Base-by-base conservation (phyloP, 2,329 filamentous ascomycete genomes). In the Grosmannia penicillata region DNA sequence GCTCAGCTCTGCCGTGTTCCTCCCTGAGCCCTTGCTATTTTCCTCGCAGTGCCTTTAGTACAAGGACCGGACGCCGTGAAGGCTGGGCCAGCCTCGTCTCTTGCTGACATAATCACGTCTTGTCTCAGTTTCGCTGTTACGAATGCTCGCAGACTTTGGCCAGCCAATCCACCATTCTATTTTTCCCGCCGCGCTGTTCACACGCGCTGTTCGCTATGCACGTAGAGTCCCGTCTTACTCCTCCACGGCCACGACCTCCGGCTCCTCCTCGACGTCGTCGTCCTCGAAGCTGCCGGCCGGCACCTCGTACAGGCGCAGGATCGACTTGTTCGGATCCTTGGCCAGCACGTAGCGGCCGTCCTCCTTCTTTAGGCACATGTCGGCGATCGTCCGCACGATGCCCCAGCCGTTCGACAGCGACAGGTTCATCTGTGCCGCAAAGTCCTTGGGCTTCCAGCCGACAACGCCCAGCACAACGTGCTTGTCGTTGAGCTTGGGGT, bases 381-480 rank as follows among this genome's bases (percentile, higher is more conserved):
- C 91, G 51, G 85, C 84, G 54, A 98, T 95, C 36, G 91, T 98
- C 49, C 91, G 84, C 43, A 98, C 91, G 48, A 98, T 96, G 60
- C 91, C 91, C 91, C 91, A 98, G 46, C 91, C 91, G 63, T 98
- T 98, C 63, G 82, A 82, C 41, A 96, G 73, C 53, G 87, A 93
- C 53, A 98, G 64, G 66, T 95, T 95, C 91, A 98, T 98, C 70
- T 98, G 91, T 54, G 75, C 72, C 46, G 91, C 91, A 51, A 98
- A 96, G 57, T 98, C 93, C 52, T 83, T 80, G 27, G 91, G 91
- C 70, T 98, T 98, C 79, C 93, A 96, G 61, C 87, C 87, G 24
- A 95, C 73, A 41, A 98, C 91, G 51, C 91, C 91, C 37, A 98
- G 77, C 48, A 98, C 78, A 55, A 96, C 82, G 64, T 98, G 91